These are phyloP conservation scores for Hirsutella rhossiliensis DNA, from an alignment of 2,329 filamentous ascomycete genomes.

Conservation along the genomic window DNA sequence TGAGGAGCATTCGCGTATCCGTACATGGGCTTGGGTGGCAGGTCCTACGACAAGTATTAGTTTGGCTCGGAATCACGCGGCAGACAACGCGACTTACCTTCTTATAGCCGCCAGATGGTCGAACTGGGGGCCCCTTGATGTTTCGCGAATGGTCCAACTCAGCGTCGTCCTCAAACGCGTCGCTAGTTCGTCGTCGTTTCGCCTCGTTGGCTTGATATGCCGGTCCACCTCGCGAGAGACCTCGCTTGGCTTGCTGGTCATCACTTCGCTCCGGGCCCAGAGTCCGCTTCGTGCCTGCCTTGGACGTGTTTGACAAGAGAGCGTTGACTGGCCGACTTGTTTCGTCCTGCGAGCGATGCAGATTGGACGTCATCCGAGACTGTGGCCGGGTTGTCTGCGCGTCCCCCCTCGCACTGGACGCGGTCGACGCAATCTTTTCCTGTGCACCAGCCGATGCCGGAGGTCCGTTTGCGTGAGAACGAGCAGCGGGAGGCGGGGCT, in stretches of 20 bases:
- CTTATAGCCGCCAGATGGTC: slow-evolving; percentile 58
- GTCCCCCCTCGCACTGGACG: slow-evolving; percentile 16
- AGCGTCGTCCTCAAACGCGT: slow-evolving; percentile 54
- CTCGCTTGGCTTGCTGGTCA: slow-evolving; percentile 31
- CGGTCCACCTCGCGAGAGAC: slow-evolving; percentile 38
- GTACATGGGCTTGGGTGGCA: slow-evolving; percentile 47
- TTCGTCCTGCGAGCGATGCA: slow-evolving; percentile 45
- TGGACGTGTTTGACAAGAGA: slow-evolving; percentile 42
- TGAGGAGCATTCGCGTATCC: slow-evolving; percentile 50
- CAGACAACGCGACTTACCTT: slow-evolving; percentile 41
- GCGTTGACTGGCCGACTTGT: slow-evolving; percentile 47
- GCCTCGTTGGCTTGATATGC: slow-evolving; percentile 57
- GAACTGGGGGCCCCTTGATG: slow-evolving; percentile 73
- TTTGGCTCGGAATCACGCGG: not conserved
- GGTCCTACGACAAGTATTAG: slow-evolving; percentile 32
- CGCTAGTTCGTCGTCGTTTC: slow-evolving; percentile 70
- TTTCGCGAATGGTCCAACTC: slow-evolving; percentile 43
- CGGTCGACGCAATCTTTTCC: slow-evolving; percentile 12
- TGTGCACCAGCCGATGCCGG: slow-evolving; percentile 29
- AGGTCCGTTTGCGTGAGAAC: slow-evolving; percentile 40
- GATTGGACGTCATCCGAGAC: slow-evolving; percentile 47
- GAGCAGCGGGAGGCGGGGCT: slow-evolving; percentile 47
- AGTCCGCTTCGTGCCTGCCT: slow-evolving; percentile 59
- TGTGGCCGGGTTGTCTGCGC: slow-evolving; percentile 28
- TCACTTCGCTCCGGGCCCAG: slow-evolving; percentile 55